Conservation (phyloP, 2,329 filamentous ascomycete species). For the Clathrospora elynae region DNA sequence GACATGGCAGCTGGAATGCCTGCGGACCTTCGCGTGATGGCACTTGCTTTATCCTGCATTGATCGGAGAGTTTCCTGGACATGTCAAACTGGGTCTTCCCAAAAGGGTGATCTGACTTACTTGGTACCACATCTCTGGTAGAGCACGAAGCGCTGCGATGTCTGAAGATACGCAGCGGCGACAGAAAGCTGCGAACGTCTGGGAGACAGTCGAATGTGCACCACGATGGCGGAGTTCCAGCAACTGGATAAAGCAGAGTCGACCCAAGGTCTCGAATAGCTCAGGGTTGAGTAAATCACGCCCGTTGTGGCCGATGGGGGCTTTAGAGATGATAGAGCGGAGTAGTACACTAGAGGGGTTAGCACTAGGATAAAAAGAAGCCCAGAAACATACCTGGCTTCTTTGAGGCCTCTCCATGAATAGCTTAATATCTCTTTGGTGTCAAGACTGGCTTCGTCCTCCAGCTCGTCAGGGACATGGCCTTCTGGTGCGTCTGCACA, state of each 20-base stretch:
- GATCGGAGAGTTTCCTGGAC: constrained; percentile 66
- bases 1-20: constrained; percentile 87
- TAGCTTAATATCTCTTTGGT: constrained; percentile 93
- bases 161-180: constrained; percentile 62
- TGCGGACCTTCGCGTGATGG: constrained; percentile 84
- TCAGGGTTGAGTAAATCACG: constrained; percentile 36
- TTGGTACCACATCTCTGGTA: constrained; percentile 72
- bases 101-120: constrained; percentile 19
- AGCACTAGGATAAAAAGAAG: not conserved
- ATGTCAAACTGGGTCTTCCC: constrained; percentile 3
- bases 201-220: constrained; percentile 89
- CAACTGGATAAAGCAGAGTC: constrained; percentile 80
- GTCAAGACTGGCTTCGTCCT: constrained; percentile 71
- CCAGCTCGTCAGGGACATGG: constrained; percentile 76
- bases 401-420: constrained; percentile 92
- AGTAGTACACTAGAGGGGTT: constrained; percentile 67
- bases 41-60: constrained; percentile 76
- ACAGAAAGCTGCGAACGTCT: constrained; percentile 85
- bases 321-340: constrained; percentile 51
- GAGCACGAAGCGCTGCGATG: constrained; percentile 48
- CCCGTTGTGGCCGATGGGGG: constrained; percentile 37
- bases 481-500: constrained; percentile 96
- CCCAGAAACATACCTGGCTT: constrained; percentile 71
- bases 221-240: constrained; percentile 84
- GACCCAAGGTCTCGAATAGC: constrained; percentile 70